A percentile compares a stretch with the other conserved stretches of the same genome.
phyloP scores from a whole-genome alignment of 352 stramenopile species.

The Vaucheria bursata region DNA sequence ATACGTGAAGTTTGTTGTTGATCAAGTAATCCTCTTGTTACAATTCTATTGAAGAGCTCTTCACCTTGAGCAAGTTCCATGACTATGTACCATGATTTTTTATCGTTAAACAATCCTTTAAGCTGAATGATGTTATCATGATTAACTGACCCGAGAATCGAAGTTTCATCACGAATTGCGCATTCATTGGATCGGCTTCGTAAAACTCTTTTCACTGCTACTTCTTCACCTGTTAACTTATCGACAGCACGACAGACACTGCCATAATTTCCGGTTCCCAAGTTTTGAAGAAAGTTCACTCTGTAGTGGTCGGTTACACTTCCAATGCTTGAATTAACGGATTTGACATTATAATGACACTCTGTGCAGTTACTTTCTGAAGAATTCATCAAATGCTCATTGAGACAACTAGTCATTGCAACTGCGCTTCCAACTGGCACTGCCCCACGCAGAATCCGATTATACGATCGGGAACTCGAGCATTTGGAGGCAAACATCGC shows the following conservation, averaged over 20 bases:
- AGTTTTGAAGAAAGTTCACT: too few relatives aligned
- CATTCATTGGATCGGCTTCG: constrained; percentile 17
- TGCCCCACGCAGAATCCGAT: too few relatives aligned
- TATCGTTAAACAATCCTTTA: constrained; percentile 32
- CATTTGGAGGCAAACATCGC: too few relatives aligned
- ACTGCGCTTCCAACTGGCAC: too few relatives aligned
- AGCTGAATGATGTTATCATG: not conserved
- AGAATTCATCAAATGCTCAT: too few relatives aligned
- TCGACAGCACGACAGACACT: constrained; percentile 27
- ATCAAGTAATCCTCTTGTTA: constrained; percentile 49
- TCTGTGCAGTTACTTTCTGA: too few relatives aligned
- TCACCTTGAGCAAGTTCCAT: constrained; percentile 78
- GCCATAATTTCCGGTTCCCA: constrained; percentile 3
- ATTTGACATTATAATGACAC: too few relatives aligned
- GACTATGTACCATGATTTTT: constrained; percentile 72
- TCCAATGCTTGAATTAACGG: too few relatives aligned
- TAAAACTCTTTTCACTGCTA: constrained; percentile 42
- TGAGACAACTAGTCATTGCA: too few relatives aligned
- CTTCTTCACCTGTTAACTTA: constrained; percentile 37
- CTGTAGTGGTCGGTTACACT: too few relatives aligned
- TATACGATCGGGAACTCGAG: too few relatives aligned
- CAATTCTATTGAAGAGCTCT: constrained; percentile 83
- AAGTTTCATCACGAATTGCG: constrained; percentile 21
- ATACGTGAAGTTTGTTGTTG: constrained; percentile 43
- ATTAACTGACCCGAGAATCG: not conserved